Conservation (phyloP, 2,329 filamentous ascomycete genomes). For the Ophiosphaerella korrae region DNA sequence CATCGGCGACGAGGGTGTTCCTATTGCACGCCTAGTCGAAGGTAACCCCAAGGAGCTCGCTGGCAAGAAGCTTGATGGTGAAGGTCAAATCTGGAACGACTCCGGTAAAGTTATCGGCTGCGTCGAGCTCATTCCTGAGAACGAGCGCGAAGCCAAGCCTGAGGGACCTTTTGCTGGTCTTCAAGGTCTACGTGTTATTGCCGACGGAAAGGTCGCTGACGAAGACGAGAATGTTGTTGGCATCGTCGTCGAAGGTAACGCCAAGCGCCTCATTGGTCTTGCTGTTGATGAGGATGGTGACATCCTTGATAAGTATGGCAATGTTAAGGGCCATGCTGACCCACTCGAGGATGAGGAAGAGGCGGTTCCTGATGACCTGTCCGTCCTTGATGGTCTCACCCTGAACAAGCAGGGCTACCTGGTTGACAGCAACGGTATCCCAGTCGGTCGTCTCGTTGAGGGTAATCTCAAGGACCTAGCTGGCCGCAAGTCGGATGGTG, state of each 20-base stretch:
- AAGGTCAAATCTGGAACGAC: constrained; percentile 74
- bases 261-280: constrained; percentile 64
- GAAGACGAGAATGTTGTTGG: constrained; percentile 59
- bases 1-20: constrained; percentile 56
- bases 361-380: constrained; percentile 54
- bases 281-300: constrained; percentile 67
- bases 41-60: constrained; percentile 67
- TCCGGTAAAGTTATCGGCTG: constrained; percentile 72
- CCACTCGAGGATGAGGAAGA: constrained; percentile 55
- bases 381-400: constrained; percentile 58
- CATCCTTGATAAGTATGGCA: constrained; percentile 65
- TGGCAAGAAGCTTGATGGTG: constrained; percentile 72
- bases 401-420: constrained; percentile 65
- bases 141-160: constrained; percentile 61
- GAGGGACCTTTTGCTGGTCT: constrained; percentile 58
- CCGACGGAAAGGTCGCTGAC: constrained; percentile 56
- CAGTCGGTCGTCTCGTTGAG: constrained; percentile 62
- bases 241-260: constrained; percentile 61
- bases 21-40: constrained; percentile 69
- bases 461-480: constrained; percentile 62
- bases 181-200: constrained; percentile 54
- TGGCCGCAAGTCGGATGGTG: constrained; percentile 60
- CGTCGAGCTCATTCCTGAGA: constrained; percentile 70
- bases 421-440: constrained; percentile 58
- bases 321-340: constrained; percentile 65